Conservation (phyloP, 176 grass and related monocot species). For the Zizania latifolia region DNA sequence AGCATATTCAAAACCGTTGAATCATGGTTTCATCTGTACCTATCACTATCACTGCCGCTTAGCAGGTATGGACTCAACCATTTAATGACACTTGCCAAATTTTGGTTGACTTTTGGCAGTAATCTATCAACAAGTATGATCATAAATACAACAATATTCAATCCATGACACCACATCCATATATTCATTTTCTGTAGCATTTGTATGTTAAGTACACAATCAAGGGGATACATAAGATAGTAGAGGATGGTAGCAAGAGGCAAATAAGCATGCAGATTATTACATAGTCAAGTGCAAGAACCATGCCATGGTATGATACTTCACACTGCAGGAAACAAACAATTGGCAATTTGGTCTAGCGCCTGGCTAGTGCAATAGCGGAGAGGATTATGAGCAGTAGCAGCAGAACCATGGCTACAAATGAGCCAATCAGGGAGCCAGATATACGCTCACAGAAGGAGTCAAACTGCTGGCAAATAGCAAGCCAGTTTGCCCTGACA, state of each 20-base stretch:
- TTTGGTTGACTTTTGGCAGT: not conserved
- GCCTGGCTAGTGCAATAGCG: constrained; percentile 41
- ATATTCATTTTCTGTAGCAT: constrained; percentile 11
- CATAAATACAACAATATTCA: not conserved
- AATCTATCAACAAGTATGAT: not conserved
- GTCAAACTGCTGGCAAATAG: constrained; percentile 84
- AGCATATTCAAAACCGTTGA: not conserved
- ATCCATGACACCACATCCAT: not conserved
- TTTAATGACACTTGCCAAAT: not conserved
- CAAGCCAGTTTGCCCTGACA: constrained; percentile 68
- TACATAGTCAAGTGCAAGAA: constrained; percentile 19
- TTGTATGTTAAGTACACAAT: not conserved
- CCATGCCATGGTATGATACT: constrained; percentile 17
- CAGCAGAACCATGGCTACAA: constrained; percentile 54
- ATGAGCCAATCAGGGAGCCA: constrained; percentile 70
- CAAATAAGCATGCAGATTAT: constrained; percentile 1
- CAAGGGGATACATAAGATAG: not conserved
- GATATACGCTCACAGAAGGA: constrained; percentile 64
- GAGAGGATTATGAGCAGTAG: constrained; percentile 62
- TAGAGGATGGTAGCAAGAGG: not conserved
- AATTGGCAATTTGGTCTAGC: constrained; percentile 15
- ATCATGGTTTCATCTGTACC: not conserved
- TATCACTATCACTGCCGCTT: not conserved
- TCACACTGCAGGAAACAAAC: constrained; percentile 15
- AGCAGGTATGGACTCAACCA: not conserved